Percentiles rank a stretch among this genome's conserved stretches.
Conservation (phyloP, 2,329 filamentous ascomycete species). For the Immersiporthe knoxdaviesiana region DNA sequence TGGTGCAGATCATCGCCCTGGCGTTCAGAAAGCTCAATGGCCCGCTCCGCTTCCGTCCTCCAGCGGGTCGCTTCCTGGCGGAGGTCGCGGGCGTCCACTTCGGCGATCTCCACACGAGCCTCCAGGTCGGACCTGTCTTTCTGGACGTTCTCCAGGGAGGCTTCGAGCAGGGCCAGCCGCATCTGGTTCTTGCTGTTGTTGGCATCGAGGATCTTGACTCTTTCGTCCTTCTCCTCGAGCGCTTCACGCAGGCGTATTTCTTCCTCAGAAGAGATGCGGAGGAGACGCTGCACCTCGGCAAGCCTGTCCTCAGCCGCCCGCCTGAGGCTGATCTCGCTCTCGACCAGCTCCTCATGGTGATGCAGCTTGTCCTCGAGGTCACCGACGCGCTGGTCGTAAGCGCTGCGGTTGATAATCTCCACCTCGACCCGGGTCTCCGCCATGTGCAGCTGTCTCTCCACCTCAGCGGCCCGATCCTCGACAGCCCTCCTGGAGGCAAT, state of each 20-base stretch:
- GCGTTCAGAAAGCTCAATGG: constrained; percentile 54
- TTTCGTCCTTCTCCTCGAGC: constrained; percentile 70
- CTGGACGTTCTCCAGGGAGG: constrained; percentile 62
- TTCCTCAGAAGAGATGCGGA: constrained; percentile 73
- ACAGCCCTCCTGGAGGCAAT: constrained; percentile 52
- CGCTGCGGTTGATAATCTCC: constrained; percentile 63
- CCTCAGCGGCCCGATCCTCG: constrained; percentile 57
- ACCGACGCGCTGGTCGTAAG: constrained; percentile 63
- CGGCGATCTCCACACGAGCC: constrained; percentile 57
- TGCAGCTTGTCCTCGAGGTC: constrained; percentile 72
- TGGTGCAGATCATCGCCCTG: constrained; percentile 54
- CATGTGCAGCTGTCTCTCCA: constrained; percentile 57
- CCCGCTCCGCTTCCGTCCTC: constrained; percentile 64
- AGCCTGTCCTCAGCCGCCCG: constrained; percentile 73
- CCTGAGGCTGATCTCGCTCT: constrained; percentile 65
- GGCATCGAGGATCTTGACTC: constrained; percentile 64
- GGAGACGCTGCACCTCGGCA: constrained; percentile 70
- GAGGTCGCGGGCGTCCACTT: constrained; percentile 58
- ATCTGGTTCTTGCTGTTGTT: constrained; percentile 57
- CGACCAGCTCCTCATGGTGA: constrained; percentile 64
- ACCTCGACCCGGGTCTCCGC: constrained; percentile 63
- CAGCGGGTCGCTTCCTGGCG: constrained; percentile 63
- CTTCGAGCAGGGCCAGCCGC: constrained; percentile 69
- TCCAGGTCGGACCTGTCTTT: constrained; percentile 59
- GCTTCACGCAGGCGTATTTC: constrained; percentile 68